These are phyloP conservation scores for Hibiscus tridactylites DNA, from an alignment of 345 rosid species.

Conservation along the genomic window DNA sequence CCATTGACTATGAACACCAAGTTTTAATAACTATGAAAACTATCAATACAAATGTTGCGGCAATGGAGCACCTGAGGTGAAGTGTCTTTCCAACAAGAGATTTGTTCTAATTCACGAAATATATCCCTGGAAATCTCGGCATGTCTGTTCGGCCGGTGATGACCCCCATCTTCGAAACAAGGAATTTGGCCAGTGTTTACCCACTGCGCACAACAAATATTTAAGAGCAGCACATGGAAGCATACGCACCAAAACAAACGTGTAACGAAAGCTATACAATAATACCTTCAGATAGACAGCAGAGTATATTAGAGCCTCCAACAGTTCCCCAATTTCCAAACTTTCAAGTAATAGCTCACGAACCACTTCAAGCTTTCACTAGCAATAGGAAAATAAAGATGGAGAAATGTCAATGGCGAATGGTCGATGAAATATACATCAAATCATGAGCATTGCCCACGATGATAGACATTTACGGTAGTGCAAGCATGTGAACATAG, in stretches of 20 bases:
- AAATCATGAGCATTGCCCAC: background rate
- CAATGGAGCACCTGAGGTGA: slow-evolving; percentile 54
- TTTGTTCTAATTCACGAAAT: slow-evolving; percentile 73
- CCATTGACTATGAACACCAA: background rate
- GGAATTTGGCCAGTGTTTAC: slow-evolving; percentile 95
- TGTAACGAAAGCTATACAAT: background rate
- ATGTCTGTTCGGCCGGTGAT: slow-evolving; percentile 91
- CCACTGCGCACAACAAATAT: slow-evolving; percentile 63
- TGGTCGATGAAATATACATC: background rate
- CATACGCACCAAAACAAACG: slow-evolving; percentile 1
- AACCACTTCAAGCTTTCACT: slow-evolving; percentile 80
- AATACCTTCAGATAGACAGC: slow-evolving; percentile 86
- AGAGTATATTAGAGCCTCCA: slow-evolving; percentile 71
- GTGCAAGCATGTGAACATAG: background rate
- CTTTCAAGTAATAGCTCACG: slow-evolving; percentile 56
- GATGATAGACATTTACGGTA: background rate
- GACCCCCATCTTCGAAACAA: slow-evolving; percentile 96
- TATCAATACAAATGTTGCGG: background rate
- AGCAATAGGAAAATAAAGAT: slow-evolving; percentile 6
- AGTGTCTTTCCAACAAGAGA: slow-evolving; percentile 56
- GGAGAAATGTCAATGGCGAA: background rate
- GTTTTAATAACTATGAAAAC: background rate
- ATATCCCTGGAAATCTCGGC: slow-evolving; percentile 94
- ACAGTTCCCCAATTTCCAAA: slow-evolving; percentile 43
- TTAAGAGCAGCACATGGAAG: slow-evolving; percentile 12